These are phyloP conservation scores for Botrytis porri DNA, from an alignment of 2,329 filamentous ascomycete genomes.

Conservation along the genomic window DNA sequence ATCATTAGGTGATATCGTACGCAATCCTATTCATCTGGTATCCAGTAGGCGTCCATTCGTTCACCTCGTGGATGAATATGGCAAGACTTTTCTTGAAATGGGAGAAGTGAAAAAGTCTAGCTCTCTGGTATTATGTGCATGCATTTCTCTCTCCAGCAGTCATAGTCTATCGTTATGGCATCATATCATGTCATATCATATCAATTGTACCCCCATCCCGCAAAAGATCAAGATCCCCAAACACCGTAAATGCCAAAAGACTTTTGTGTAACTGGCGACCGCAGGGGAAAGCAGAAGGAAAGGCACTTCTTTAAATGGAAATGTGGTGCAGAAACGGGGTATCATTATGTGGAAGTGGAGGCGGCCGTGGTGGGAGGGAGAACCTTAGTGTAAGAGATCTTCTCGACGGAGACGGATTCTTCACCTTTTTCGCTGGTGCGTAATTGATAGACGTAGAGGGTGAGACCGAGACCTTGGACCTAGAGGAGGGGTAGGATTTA, in stretches of 20 bases:
- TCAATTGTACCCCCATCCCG: not conserved
- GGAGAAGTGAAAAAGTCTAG: not conserved
- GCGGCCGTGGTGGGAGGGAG: constrained; percentile 35
- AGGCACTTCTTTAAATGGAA: not conserved
- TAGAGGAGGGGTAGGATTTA: constrained; percentile 40
- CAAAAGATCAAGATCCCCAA: not conserved
- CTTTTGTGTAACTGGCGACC: constrained; percentile 3
- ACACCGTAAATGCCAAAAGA: constrained; percentile 10
- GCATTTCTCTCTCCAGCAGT: not conserved
- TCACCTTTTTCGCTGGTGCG: constrained; percentile 73
- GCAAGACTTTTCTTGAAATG: not conserved
- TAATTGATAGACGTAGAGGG: constrained; percentile 89
- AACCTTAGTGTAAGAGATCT: constrained; percentile 81
- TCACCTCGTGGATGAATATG: constrained; percentile 3
- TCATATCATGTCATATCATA: constrained; percentile 2
- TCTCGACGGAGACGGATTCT: constrained; percentile 79
- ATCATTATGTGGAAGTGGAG: constrained; percentile 29
- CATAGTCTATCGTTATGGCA: constrained; percentile 6
- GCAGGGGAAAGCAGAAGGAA: not conserved
- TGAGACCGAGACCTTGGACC: constrained; percentile 95
- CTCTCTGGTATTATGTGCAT: constrained; percentile 1
- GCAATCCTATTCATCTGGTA: not conserved
- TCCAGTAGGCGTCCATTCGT: constrained; percentile 17
- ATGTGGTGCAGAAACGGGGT: not conserved
- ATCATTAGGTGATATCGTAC: constrained; percentile 7